phyloP scores from a whole-genome alignment of 2,329 filamentous ascomycete species.

The Aspergillus thermomutatus region DNA sequence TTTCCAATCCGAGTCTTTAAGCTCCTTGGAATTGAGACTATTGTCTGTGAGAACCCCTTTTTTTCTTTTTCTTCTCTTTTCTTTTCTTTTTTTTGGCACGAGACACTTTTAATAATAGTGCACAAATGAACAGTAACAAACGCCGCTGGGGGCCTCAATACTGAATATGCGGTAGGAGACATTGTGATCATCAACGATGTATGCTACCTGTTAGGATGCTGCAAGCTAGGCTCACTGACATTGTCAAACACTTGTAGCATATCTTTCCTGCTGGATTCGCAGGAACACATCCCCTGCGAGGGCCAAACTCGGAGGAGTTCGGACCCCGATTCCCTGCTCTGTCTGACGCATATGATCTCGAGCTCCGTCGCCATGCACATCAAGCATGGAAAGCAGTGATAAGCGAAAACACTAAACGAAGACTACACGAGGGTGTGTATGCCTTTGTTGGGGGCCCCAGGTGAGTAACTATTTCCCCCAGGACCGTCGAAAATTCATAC shows the following conservation, averaged over 20 bases:
- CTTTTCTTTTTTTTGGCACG: no score
- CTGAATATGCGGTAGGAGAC: slow-evolving; percentile 62
- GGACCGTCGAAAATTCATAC: neutral
- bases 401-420: slow-evolving; percentile 45
- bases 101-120: neutral
- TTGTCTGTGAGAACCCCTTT: slow-evolving; percentile 51
- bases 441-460: slow-evolving; percentile 62
- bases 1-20: slow-evolving; percentile 65
- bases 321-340: slow-evolving; percentile 61
- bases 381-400: slow-evolving; percentile 53
- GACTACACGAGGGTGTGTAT: slow-evolving; percentile 63
- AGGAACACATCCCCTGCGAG: slow-evolving; percentile 59
- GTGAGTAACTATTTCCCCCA: slow-evolving; percentile 35
- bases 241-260: slow-evolving; percentile 43
- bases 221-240: slow-evolving; percentile 10
- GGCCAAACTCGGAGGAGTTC: slow-evolving; percentile 61
- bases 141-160: slow-evolving; percentile 63
- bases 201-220: slow-evolving; percentile 20
- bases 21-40: slow-evolving; percentile 57
- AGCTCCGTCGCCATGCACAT: slow-evolving; percentile 56
- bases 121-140: slow-evolving; percentile 54
- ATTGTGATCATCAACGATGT: slow-evolving; percentile 64
- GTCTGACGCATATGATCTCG: slow-evolving; percentile 64
- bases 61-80: no score
- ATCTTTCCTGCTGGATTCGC: slow-evolving; percentile 62